These are phyloP conservation scores for Candida palmyrensis DNA, from an alignment of 805 yeast genomes.

Conservation along the genomic window DNA sequence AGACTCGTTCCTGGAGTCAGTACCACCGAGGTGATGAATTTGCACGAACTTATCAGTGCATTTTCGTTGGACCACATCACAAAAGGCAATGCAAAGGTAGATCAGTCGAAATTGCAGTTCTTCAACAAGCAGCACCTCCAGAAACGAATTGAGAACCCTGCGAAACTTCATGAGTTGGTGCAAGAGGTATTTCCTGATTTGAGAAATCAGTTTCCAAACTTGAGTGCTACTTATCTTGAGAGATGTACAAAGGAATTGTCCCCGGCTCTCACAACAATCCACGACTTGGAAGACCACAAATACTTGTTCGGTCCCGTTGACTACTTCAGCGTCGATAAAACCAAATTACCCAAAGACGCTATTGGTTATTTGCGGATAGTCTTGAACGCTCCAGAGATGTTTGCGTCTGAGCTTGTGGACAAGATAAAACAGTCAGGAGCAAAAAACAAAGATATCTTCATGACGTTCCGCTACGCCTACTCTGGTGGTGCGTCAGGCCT, in stretches of 20 bases:
- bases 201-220: background rate
- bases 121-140: constrained; percentile 72
- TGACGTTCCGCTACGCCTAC: constrained; percentile 59
- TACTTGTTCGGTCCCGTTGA: constrained; percentile 44
- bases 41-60: constrained; percentile 45
- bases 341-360: constrained; percentile 10
- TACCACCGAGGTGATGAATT: constrained; percentile 45
- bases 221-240: constrained; percentile 2
- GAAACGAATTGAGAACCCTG: constrained; percentile 34
- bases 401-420: constrained; percentile 4
- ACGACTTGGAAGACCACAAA: constrained; percentile 47
- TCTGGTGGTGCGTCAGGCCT: constrained; percentile 70
- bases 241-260: constrained; percentile 33
- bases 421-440: constrained; percentile 5
- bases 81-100: constrained; percentile 91
- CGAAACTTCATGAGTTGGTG: constrained; percentile 30
- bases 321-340: constrained; percentile 14
- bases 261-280: constrained; percentile 45
- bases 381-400: constrained; percentile 11
- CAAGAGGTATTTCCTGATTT: constrained; percentile 21
- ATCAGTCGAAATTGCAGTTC: constrained; percentile 63
- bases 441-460: constrained; percentile 44
- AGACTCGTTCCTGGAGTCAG: constrained; percentile 44
- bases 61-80: constrained; percentile 75
- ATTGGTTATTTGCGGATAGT: too few relatives aligned